phyloP scores from a whole-genome alignment of 768 basidiomycete species.

The Paxillus involutus region DNA sequence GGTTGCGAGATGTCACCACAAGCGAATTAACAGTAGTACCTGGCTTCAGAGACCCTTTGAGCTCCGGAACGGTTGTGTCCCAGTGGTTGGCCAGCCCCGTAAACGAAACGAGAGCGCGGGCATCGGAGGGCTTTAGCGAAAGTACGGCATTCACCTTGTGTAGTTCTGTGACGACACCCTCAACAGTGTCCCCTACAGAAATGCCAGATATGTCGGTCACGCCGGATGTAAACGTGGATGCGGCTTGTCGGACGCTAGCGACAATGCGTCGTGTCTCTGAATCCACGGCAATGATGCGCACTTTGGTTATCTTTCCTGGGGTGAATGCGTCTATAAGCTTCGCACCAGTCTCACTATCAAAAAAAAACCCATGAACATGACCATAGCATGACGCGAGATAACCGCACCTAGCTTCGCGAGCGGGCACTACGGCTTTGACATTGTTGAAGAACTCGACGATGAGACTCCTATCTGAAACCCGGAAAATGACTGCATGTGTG shows the following conservation, averaged over 20 bases:
- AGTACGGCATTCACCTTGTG: slow-evolving; percentile 85
- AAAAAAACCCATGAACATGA: neutral
- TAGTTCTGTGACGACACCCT: slow-evolving; percentile 72
- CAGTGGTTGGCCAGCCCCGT: slow-evolving; percentile 85
- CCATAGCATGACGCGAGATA: neutral
- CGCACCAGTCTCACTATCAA: slow-evolving; percentile 61
- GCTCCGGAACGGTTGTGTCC: slow-evolving; percentile 59
- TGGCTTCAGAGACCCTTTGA: slow-evolving; percentile 58
- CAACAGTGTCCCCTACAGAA: slow-evolving; percentile 73
- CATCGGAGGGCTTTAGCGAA: slow-evolving; percentile 63
- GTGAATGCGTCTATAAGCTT: slow-evolving; percentile 64
- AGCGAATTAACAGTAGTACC: slow-evolving; percentile 76
- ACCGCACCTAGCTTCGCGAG: slow-evolving; percentile 76
- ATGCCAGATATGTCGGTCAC: slow-evolving; percentile 67
- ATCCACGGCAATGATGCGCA: slow-evolving; percentile 71
- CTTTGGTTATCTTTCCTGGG: slow-evolving; percentile 81
- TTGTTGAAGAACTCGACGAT: slow-evolving; percentile 92
- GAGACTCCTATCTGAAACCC: slow-evolving; percentile 75
- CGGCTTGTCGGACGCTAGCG: slow-evolving; percentile 85
- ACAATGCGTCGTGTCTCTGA: slow-evolving; percentile 61
- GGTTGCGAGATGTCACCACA: slow-evolving; percentile 86
- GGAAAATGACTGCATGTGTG: slow-evolving; percentile 82
- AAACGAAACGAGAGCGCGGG: slow-evolving; percentile 82
- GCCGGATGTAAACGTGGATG: slow-evolving; percentile 46
- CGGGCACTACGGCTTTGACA: slow-evolving; percentile 77